Evolutionary conservation across 306 rosid species (phyloP), one percentile per base, ranked within the genome.

Genomic region (Myrica gale): DNA sequence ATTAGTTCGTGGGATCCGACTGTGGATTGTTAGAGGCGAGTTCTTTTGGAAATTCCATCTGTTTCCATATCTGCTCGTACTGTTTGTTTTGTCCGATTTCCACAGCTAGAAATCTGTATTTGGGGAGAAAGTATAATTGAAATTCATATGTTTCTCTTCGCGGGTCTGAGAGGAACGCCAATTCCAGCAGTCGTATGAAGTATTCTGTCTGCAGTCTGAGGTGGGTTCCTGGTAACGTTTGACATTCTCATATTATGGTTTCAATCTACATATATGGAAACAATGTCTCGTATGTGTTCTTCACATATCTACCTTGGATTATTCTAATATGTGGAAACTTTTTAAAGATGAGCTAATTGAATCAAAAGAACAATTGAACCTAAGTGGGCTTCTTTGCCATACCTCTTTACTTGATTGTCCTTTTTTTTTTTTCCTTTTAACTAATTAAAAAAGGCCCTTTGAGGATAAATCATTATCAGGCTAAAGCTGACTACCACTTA

Each of bases 11-110:
- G 68, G 68, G 43, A 72, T 74, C 85, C 42, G 51, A 43, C 70
- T 20, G 66, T 73, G 76, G 70, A 61, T 73, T 76, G 46, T 41
- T 69, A 6, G 39, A 79, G 93, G 93, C 87, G 51, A 71, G 74
- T 82, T 84, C 57, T 68, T 2, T 76, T 43, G 44, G 23, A 65
- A 42, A 16, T 65, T 42, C 2, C 8, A 15, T 43, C 1, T 50
- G 1, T 3, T 73, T 41, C 7, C 39, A 71, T 60, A 1, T 72
- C 54, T n/a, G 20, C 48, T 76, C 37, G 60, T 12, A 16, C 9
- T 69, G 39, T 13, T 32, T 78, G 55, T 81, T 79, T 48, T 19
- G 41, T n/a, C 68, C 23, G 23, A 45, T 69, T 20, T 47, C 11
- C 23, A 48, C 42, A 7, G 57, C 42, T 19, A 13, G 73, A 69